A percentile compares a stretch with the other conserved stretches of the same genome.
These are phyloP conservation scores for Cephaloascus albidus DNA, from an alignment of 805 yeast genomes.

Conservation along the genomic window DNA sequence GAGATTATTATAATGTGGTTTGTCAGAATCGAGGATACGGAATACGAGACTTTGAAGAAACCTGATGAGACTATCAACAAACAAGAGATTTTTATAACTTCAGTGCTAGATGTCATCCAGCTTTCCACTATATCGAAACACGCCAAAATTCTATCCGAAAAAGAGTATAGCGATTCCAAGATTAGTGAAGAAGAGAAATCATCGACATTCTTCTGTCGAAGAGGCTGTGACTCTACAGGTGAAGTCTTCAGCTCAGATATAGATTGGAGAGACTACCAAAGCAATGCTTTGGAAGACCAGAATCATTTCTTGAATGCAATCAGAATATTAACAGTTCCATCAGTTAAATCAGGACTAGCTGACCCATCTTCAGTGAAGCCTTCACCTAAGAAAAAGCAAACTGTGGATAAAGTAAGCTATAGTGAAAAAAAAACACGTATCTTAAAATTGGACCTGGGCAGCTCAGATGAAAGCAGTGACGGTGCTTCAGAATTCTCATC, in stretches of 20 bases:
- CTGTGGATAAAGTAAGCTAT: constrained; percentile 2
- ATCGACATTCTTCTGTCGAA: constrained; percentile 26
- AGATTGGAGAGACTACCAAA: constrained; percentile 25
- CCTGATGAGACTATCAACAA: constrained; percentile 3
- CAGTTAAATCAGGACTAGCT: constrained; percentile 12
- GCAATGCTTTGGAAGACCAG: constrained; percentile 13
- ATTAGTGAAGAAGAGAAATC: constrained; percentile 19
- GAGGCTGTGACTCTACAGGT: constrained; percentile 28
- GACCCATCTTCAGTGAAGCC: constrained; percentile 2
- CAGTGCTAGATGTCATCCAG: constrained; percentile 34
- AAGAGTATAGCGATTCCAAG: constrained; percentile 20
- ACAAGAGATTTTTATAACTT: constrained; percentile 48
- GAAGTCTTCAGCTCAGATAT: constrained; percentile 22
- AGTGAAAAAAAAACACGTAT: constrained; percentile 4
- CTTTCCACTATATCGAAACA: constrained; percentile 31
- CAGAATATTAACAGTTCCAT: constrained; percentile 16
- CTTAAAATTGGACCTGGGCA: constrained; percentile 4
- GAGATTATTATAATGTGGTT: constrained; percentile 42
- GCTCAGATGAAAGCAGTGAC: constrained; percentile 2
- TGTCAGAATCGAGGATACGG: constrained; percentile 30
- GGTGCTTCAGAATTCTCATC: constrained; percentile 2
- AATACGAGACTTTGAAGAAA: constrained; percentile 2
- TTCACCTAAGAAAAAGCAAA: constrained; percentile 3
- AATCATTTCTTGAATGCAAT: constrained; percentile 20
- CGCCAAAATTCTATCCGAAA: constrained; percentile 32